Percentiles rank a stretch among this genome's conserved stretches.
These are phyloP conservation scores for Jatropha podagrica DNA, from an alignment of 441 rosid species.

Conservation along the genomic window DNA sequence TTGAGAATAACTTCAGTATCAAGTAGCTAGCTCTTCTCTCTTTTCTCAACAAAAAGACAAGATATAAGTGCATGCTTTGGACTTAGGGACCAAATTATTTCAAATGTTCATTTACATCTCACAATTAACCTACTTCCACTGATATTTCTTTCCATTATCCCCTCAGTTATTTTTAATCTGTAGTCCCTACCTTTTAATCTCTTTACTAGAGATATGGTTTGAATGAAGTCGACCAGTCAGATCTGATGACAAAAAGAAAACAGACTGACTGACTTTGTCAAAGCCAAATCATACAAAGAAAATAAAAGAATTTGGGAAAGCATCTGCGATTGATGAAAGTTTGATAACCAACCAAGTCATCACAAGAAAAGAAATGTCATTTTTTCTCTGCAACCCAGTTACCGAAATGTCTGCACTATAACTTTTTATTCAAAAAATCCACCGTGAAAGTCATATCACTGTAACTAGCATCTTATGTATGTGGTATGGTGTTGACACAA, in stretches of 20 bases:
- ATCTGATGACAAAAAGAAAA: not conserved
- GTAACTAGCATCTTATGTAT: constrained; percentile 2
- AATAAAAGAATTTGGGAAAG: not conserved
- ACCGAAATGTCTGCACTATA: not conserved
- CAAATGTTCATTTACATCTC: not conserved
- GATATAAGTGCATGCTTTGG: not conserved
- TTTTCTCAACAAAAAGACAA: no score
- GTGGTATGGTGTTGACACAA: not conserved
- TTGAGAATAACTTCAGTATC: constrained; percentile 12
- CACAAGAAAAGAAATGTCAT: not conserved
- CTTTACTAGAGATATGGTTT: not conserved
- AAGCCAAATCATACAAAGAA: not conserved
- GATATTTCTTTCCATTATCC: not conserved
- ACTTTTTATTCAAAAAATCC: not conserved
- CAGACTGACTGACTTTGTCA: not conserved
- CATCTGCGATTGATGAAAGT: not conserved
- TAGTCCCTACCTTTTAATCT: not conserved
- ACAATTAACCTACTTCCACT: constrained; percentile 1
- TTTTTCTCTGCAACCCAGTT: not conserved
- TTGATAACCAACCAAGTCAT: not conserved
- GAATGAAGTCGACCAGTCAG: not conserved
- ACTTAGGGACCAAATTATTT: not conserved
- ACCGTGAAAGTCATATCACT: not conserved
- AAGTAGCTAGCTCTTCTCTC: not conserved
- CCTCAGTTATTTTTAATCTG: not conserved